phyloP scores from a whole-genome alignment of 73 alveolate genomes.

The Stentor roeselii region DNA sequence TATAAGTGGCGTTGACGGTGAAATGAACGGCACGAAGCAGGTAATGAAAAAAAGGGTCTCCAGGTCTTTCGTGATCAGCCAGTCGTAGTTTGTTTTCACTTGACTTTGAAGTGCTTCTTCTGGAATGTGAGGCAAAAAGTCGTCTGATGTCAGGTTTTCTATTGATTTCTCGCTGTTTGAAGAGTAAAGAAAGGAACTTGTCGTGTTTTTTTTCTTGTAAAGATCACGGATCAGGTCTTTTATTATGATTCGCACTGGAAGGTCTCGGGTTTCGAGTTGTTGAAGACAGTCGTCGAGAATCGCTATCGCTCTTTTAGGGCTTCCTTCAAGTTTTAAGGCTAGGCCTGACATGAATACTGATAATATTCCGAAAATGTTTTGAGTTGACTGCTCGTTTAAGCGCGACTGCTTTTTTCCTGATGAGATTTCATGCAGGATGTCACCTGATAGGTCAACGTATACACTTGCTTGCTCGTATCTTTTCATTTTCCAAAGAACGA shows the following conservation, averaged over 20 bases:
- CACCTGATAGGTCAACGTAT: not conserved
- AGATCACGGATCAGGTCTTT: slow-evolving; percentile 10
- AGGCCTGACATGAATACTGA: not conserved
- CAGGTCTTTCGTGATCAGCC: slow-evolving; percentile 6
- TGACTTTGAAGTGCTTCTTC: not conserved
- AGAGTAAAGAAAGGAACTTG: not conserved
- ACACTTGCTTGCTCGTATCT: slow-evolving; percentile 7
- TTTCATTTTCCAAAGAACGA: not conserved
- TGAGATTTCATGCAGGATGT: not conserved
- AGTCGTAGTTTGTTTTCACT: slow-evolving; percentile 16
- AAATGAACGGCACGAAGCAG: not conserved
- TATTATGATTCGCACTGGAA: not conserved
- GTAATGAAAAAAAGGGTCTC: not conserved
- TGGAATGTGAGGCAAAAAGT: slow-evolving; percentile 12
- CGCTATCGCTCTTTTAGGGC: not conserved
- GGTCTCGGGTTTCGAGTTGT: not conserved
- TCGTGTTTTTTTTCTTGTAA: not conserved
- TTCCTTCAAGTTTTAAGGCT: slow-evolving; percentile 6
- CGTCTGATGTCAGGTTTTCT: not conserved
- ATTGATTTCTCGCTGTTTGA: not conserved
- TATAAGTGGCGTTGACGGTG: not conserved
- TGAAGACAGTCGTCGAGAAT: not conserved
- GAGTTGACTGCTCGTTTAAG: not conserved
- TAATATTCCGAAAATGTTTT: slow-evolving; percentile 1
- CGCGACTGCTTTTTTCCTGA: not conserved